Evolutionary conservation across 139 green algal genomes (phyloP), one percentile per base, ranked within the genome.

Genomic region (Eudorina sp.): DNA sequence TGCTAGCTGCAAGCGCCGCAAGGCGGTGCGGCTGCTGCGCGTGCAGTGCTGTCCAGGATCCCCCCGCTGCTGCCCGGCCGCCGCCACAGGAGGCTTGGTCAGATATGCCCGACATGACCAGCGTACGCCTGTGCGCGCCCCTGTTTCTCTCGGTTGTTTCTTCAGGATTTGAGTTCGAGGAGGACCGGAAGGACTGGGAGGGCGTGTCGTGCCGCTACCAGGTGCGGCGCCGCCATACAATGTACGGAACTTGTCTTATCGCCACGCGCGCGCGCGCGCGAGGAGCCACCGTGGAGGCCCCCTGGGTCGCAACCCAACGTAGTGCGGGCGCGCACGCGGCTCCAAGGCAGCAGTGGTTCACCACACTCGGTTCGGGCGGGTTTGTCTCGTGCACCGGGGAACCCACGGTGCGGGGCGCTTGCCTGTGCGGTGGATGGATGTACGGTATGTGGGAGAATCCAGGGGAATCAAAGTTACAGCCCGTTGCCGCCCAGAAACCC

Each of bases 171-270:
- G 83, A 88, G 48, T 80, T 72, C 11, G 38, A 69, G 9, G 21
- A 29, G 25, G 14, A 86, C 40, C 58, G 36, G 34, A 21, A 45
- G 6, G 48, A 40, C 7, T 89, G 84, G 84, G 73, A 85, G 72
- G 84, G 84, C 40, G 43, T 89, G 25, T 38, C n/a, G 0, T 89
- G 84, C 73, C 53, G 84, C 13, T 89, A 85, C 73, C 81, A 87
- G 81, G 81, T 84, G 53, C 29, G 36, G 34, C 11, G 1, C 13
- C n/a, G n/a, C n/a, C n/a, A n/a, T n/a, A n/a, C n/a, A n/a, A n/a
- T n/a, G n/a, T n/a, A n/a, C n/a, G n/a, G n/a, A n/a, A n/a, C n/a
- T n/a, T n/a, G n/a, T n/a, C n/a, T n/a, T n/a, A n/a, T 41, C 19
- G 8, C 19, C 6, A 31, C 18, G 27, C 29, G n/a, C n/a, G 64